Percentiles rank a stretch among this genome's conserved stretches.
Evolutionary conservation across 192 early-diverging fungal species (phyloP).

Genomic region (Backusella morwellensis): DNA sequence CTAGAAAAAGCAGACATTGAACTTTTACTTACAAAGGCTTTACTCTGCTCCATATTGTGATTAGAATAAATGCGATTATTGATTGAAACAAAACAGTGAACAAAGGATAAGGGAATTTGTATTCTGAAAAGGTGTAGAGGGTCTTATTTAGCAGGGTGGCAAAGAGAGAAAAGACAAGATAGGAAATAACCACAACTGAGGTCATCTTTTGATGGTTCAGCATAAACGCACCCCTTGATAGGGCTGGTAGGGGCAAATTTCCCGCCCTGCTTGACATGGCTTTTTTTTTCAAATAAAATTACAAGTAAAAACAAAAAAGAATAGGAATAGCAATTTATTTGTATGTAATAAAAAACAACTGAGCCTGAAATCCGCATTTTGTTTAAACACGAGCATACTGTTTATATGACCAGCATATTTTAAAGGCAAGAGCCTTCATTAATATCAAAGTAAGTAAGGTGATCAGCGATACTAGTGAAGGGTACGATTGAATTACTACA

Average conservation of each 20-base stretch:
- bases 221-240: conserved; percentile 23
- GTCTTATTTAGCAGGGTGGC: conserved; percentile 59
- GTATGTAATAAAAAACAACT: background rate
- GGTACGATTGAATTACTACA: conserved; percentile 26
- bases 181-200: conserved; percentile 17
- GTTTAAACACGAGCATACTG: background rate
- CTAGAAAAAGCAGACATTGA: background rate
- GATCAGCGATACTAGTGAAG: conserved; percentile 16
- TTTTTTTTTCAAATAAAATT: background rate
- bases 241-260: background rate
- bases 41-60: conserved; percentile 43
- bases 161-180: conserved; percentile 50
- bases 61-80: conserved; percentile 45
- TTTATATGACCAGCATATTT: background rate
- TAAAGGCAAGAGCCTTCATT: conserved; percentile 9
- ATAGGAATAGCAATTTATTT: background rate
- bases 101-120: conserved; percentile 57
- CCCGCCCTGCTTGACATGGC: background rate
- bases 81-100: conserved; percentile 61
- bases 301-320: background rate
- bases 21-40: conserved; percentile 42
- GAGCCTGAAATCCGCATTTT: background rate
- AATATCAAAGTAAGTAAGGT: conserved; percentile 14
- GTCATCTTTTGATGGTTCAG: background rate
- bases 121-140: conserved; percentile 36